phyloP scores from a whole-genome alignment of 495 filamentous ascomycete species.

The Penicillium antarcticum region DNA sequence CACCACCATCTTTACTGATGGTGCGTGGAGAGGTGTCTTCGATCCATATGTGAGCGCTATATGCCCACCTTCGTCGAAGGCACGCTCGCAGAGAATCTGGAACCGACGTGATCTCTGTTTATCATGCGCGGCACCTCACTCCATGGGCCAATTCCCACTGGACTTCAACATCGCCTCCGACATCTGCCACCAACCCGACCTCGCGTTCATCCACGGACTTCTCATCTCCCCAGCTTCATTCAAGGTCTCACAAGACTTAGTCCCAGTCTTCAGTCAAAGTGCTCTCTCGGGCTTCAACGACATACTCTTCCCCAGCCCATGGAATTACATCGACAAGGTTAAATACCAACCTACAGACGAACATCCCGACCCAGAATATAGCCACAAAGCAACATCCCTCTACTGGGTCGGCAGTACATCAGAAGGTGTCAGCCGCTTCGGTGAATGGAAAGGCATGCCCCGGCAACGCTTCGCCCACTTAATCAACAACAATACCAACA shows the following conservation, averaged over 20 bases:
- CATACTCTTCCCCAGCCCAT: conserved; percentile 45
- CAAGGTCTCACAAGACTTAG: conserved; percentile 57
- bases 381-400: conserved; percentile 42
- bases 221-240: conserved; percentile 62
- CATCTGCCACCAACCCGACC: conserved; percentile 77
- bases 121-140: conserved; percentile 62
- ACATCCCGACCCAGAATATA: conserved; percentile 38
- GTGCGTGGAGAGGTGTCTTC: conserved; percentile 40
- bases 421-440: conserved; percentile 51
- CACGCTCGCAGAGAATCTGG: conserved; percentile 44
- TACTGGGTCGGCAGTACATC: conserved; percentile 55
- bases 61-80: conserved; percentile 57
- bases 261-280: conserved; percentile 73
- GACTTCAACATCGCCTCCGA: conserved; percentile 64
- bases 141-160: conserved; percentile 60
- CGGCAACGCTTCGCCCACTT: conserved; percentile 57
- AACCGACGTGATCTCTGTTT: conserved; percentile 55
- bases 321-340: conserved; percentile 51
- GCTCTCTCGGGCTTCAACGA: conserved; percentile 57
- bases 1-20: conserved; percentile 49
- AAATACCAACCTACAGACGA: conserved; percentile 35
- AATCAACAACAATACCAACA: conserved; percentile 48
- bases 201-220: conserved; percentile 69
- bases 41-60: conserved; percentile 45
- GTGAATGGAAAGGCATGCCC: conserved; percentile 57